A percentile compares a stretch with the other conserved stretches of the same genome.
Evolutionary conservation across 768 basidiomycete genomes (phyloP).

Genomic region (Podaxis rugospora): DNA sequence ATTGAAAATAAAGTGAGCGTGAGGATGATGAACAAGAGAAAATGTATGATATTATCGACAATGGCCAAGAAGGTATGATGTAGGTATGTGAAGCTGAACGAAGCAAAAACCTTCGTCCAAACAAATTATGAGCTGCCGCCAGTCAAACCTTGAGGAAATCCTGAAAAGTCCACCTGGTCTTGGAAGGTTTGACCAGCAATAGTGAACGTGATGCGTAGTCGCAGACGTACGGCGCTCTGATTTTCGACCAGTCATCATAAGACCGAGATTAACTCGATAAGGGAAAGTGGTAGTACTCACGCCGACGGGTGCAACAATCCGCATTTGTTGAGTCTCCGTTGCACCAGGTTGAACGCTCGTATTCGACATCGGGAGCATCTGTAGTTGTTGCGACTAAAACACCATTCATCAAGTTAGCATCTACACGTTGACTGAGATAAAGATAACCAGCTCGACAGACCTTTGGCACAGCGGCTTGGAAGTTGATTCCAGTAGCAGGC

Average conservation of each 20-base stretch:
- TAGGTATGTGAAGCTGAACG: neutral
- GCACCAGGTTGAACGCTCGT: slow-evolving; percentile 71
- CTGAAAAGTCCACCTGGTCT: slow-evolving; percentile 93
- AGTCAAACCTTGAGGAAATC: slow-evolving; percentile 78
- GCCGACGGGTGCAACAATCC: slow-evolving; percentile 82
- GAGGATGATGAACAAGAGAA: neutral
- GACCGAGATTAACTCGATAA: neutral
- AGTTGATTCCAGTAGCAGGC: slow-evolving; percentile 64
- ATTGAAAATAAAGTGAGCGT: neutral
- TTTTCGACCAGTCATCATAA: slow-evolving; percentile 10
- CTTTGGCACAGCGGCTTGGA: slow-evolving; percentile 98
- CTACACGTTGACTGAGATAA: neutral
- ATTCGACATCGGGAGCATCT: slow-evolving; percentile 97
- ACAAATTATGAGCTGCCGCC: slow-evolving; percentile 33
- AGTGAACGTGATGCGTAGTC: slow-evolving; percentile 80
- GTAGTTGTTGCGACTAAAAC: slow-evolving; percentile 85
- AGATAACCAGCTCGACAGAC: slow-evolving; percentile 32
- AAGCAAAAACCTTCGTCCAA: neutral
- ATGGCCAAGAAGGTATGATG: neutral
- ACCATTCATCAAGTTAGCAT: slow-evolving; percentile 4
- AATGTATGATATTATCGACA: neutral
- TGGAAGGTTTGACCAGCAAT: slow-evolving; percentile 66
- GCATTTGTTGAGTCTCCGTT: slow-evolving; percentile 93
- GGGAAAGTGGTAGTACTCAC: slow-evolving; percentile 41
- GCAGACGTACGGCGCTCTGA: slow-evolving; percentile 79